Evolutionary conservation across 2,329 filamentous ascomycete genomes (phyloP), one percentile per base, ranked within the genome.

Genomic region (Ophiostoma quercus): DNA sequence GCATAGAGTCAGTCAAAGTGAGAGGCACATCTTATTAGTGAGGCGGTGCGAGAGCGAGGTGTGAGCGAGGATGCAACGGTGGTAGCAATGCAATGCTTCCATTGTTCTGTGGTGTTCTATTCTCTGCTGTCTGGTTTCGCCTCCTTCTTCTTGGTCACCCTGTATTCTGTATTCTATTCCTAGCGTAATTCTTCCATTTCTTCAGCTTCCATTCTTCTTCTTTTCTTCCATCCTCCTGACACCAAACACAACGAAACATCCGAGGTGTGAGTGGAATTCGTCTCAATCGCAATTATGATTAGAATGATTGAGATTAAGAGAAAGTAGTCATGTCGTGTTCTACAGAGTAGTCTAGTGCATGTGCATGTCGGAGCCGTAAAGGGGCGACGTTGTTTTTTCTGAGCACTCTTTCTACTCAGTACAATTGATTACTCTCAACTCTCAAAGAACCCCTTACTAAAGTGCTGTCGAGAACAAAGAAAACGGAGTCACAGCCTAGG

Each of bases 191-290:
- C 14, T 47, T 47, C 43, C 11, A 43, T 43, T 47, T 19, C 16
- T 47, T 16, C 16, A 8, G 4, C 3, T 16, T 43, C 41, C 12
- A n/a, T 47, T n/a, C 16, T 47, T 8, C 43, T n/a, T 4, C 5
- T n/a, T 47, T 41, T 7, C 43, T 19, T 19, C 16, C 7, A 43
- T 5, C 41, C 41, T 16, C 16, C 19, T 6, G 16, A 47, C 43
- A 19, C 19, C 43, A 41, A 14, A 14, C 39, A 41, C 16, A 47
- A 19, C 16, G 12, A 57, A 25, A 4, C n/a, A 57, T 22, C 51
- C 51, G 51, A 57, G 51, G 51, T 57, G 51, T 57, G 51, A 25
- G 51, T 57, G 51, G 51, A 57, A 57, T 57, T 16, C 51, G 51
- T 57, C 16, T n/a, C 8, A 6, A n/a, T 47, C 16, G 43, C 12